Conservation (phyloP, 441 rosid genomes). For the Populus tomentosa region DNA sequence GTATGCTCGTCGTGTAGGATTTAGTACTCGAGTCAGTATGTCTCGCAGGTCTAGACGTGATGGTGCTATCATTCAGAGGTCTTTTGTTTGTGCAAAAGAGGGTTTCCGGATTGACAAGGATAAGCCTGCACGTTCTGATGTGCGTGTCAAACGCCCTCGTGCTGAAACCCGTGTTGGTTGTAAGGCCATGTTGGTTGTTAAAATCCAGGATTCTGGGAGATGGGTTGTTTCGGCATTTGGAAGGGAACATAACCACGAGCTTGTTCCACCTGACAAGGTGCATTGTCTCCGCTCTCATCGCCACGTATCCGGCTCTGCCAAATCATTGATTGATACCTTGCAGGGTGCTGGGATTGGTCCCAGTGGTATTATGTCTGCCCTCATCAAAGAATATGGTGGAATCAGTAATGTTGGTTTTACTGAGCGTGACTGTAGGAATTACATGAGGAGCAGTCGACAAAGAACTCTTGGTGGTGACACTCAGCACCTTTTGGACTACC, state of each 20-base stretch:
- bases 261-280: background rate
- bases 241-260: background rate
- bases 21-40: background rate
- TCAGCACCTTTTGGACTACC: background rate
- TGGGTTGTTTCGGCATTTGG: background rate
- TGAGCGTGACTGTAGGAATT: background rate
- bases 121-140: background rate
- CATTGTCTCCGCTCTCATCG: background rate
- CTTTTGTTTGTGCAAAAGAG: background rate
- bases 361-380: background rate
- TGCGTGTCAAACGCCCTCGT: background rate
- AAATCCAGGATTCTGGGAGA: background rate
- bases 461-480: background rate
- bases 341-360: background rate
- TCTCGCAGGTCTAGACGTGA: background rate
- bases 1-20: background rate
- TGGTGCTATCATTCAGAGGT: conserved; percentile 11
- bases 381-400: background rate
- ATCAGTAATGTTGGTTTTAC: background rate
- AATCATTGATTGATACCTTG: background rate
- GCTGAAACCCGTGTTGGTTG: background rate
- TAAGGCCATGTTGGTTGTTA: background rate
- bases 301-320: background rate
- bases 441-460: background rate
- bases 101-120: background rate